Evolutionary conservation across 129 eudicot genomes (phyloP).

Genomic region (Kitagawia praeruptora): DNA sequence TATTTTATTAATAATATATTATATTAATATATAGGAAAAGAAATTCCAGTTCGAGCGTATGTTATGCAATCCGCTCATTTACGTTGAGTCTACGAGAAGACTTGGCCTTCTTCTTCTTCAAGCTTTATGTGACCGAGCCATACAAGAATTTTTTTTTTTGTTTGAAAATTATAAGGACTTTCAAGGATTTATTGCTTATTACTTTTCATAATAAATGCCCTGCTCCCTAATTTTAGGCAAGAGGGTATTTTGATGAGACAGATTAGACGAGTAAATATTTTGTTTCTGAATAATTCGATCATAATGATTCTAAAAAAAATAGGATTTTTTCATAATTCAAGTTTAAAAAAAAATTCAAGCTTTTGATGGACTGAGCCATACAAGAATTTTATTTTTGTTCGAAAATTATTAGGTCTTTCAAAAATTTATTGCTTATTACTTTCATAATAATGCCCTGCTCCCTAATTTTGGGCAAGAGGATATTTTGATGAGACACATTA

Average conservation of each 20-base stretch:
- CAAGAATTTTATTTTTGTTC: too few relatives aligned
- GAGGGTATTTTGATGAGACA: neutral
- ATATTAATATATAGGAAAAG: neutral
- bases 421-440: too few relatives aligned
- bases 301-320: too few relatives aligned
- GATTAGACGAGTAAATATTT: too few relatives aligned
- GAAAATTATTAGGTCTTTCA: too few relatives aligned
- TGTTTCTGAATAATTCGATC: too few relatives aligned
- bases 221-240: neutral
- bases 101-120: conserved; percentile 23
- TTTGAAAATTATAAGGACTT: neutral
- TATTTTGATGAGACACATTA: too few relatives aligned
- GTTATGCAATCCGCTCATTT: neutral
- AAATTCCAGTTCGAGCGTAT: neutral
- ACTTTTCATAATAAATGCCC: neutral
- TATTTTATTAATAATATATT: neutral
- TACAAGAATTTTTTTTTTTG: neutral
- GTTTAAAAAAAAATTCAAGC: too few relatives aligned
- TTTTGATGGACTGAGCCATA: too few relatives aligned
- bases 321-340: too few relatives aligned
- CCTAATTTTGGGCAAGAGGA: too few relatives aligned
- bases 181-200: neutral
- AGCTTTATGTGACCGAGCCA: neutral
- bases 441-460: too few relatives aligned
- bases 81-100: conserved; percentile 46